Evolutionary conservation across 139 green algal species (phyloP).

Genomic region (Yamagishiella unicocca): DNA sequence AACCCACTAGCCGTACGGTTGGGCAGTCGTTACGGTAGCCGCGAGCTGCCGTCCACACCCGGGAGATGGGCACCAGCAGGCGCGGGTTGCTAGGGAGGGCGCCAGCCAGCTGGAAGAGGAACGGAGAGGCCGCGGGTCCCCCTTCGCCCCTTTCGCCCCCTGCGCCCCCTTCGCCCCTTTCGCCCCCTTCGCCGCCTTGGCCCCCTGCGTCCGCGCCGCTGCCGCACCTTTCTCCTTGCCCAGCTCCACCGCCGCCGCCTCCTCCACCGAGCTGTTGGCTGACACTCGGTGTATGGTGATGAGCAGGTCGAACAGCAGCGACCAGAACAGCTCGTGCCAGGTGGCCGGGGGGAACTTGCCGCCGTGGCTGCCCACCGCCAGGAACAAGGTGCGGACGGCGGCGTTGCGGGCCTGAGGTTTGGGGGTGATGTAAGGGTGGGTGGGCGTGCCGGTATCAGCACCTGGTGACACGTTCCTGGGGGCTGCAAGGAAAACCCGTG

Average conservation of each 20-base stretch:
- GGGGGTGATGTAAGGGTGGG: conserved; percentile 37
- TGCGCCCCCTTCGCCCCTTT: too few relatives aligned
- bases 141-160: too few relatives aligned
- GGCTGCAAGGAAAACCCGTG: background rate
- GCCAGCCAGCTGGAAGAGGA: too few relatives aligned
- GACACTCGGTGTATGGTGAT: conserved; percentile 76
- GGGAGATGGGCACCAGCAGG: too few relatives aligned
- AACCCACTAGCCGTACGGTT: too few relatives aligned
- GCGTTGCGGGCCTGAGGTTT: conserved; percentile 86
- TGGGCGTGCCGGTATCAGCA: background rate
- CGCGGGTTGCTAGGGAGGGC: too few relatives aligned
- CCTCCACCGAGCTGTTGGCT: conserved; percentile 65
- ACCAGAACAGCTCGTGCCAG: conserved; percentile 81
- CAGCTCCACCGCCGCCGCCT: conserved; percentile 79
- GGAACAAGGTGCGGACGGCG: conserved; percentile 87
- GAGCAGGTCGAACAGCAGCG: conserved; percentile 88
- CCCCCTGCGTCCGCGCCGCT: background rate
- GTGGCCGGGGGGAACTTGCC: conserved; percentile 58
- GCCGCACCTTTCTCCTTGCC: conserved; percentile 72
- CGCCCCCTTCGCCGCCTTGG: too few relatives aligned
- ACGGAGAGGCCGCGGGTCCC: too few relatives aligned
- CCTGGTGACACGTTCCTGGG: background rate
- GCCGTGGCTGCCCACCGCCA: conserved; percentile 83
- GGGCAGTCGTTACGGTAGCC: too few relatives aligned
- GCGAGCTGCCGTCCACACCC: too few relatives aligned